Conservation (phyloP, 352 stramenopile species). For the Plasmopara viticola region DNA sequence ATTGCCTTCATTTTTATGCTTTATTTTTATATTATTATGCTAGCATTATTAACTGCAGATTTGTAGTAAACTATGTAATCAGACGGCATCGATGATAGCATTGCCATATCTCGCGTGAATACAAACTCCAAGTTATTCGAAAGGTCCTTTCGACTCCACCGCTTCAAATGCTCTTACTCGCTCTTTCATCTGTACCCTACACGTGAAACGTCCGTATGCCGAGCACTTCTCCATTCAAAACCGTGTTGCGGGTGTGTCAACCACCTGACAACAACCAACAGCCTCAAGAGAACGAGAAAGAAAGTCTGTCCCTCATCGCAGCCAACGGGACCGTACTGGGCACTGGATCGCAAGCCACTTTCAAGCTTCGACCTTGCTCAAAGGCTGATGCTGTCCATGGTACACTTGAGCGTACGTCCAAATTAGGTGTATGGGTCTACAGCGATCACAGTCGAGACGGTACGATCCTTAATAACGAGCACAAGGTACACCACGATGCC, state of each 20-base stretch:
- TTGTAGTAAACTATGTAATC: too few relatives aligned
- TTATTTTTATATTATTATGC: too few relatives aligned
- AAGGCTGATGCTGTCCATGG: conserved; percentile 33
- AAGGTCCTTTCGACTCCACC: too few relatives aligned
- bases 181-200: too few relatives aligned
- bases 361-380: conserved; percentile 9
- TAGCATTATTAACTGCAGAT: too few relatives aligned
- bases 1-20: too few relatives aligned
- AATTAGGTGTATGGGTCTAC: conserved; percentile 62
- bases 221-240: conserved; percentile 7
- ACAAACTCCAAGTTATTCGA: too few relatives aligned
- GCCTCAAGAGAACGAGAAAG: conserved; percentile 3
- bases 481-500: conserved; percentile 39
- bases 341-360: conserved; percentile 5
- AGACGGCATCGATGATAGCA: too few relatives aligned
- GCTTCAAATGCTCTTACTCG: too few relatives aligned
- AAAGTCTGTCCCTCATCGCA: conserved; percentile 3
- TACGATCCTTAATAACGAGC: conserved; percentile 36
- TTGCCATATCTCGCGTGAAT: too few relatives aligned
- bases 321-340: conserved; percentile 14
- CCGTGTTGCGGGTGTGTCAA: conserved; percentile 11
- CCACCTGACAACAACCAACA: conserved; percentile 15
- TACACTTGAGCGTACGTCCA: conserved; percentile 43
- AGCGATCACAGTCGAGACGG: conserved; percentile 63
- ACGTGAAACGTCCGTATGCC: conserved; percentile 7